Conservation (phyloP, 2,329 filamentous ascomycete species). For the Neonectria ditissima region DNA sequence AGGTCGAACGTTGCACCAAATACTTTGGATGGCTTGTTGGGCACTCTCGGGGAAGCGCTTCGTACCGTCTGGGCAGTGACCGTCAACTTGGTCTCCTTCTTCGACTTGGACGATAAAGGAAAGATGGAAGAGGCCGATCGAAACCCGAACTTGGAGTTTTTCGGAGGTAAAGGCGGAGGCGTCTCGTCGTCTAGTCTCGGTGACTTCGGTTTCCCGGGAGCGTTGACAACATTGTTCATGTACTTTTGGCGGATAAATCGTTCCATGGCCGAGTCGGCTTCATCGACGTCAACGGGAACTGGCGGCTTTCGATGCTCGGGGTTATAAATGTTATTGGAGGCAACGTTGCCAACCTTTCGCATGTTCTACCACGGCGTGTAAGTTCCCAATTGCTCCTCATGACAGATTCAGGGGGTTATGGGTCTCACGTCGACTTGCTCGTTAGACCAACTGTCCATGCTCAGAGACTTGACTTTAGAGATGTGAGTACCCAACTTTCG, state of each 20-base stretch:
- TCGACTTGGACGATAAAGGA: constrained; percentile 70
- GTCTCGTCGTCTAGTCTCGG: constrained; percentile 65
- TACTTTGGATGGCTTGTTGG: constrained; percentile 74
- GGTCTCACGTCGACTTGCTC: constrained; percentile 92
- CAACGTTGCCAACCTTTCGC: constrained; percentile 88
- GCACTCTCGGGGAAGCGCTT: constrained; percentile 54
- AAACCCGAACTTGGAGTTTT: constrained; percentile 71
- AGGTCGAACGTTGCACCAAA: constrained; percentile 77
- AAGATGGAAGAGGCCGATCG: constrained; percentile 75
- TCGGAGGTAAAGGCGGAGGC: constrained; percentile 71
- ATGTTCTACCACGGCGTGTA: constrained; percentile 75
- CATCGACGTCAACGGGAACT: constrained; percentile 89
- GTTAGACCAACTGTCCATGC: constrained; percentile 96
- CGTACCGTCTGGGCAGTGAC: constrained; percentile 44
- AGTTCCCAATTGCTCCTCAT: constrained; percentile 23
- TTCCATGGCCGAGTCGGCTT: constrained; percentile 94
- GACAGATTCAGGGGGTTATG: background rate
- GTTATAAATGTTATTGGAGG: constrained; percentile 91
- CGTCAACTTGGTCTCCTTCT: constrained; percentile 60
- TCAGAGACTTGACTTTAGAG: constrained; percentile 98
- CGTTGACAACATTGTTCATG: constrained; percentile 65
- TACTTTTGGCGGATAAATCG: constrained; percentile 96
- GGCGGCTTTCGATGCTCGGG: constrained; percentile 84
- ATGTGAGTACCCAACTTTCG: constrained; percentile 97
- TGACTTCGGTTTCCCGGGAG: constrained; percentile 51